Conservation (phyloP, 2,329 filamentous ascomycete genomes). For the Hypoxylon sp. region DNA sequence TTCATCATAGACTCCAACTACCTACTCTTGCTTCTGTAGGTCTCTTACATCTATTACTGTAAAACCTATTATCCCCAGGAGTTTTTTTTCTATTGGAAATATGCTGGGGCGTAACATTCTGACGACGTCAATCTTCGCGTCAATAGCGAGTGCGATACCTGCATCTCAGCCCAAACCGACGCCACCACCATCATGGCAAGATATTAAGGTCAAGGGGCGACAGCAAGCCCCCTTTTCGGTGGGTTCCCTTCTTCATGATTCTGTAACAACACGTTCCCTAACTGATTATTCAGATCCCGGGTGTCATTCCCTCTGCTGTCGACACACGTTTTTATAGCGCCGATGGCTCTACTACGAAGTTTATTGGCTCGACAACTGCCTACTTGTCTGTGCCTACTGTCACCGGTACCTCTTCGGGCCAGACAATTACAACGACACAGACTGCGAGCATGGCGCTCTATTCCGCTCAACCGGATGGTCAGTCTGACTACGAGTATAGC, state of each 20-base stretch:
- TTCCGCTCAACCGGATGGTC: background rate
- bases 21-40: background rate
- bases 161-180: background rate
- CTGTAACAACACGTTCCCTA: background rate
- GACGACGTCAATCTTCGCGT: slow-evolving; percentile 1
- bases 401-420: background rate
- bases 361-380: slow-evolving; percentile 11
- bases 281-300: slow-evolving; percentile 4
- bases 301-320: slow-evolving; percentile 17
- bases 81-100: background rate
- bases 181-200: background rate
- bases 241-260: background rate
- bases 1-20: background rate
- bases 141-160: background rate
- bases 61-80: background rate
- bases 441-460: slow-evolving; percentile 5
- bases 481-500: slow-evolving; percentile 1
- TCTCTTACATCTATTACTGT: background rate
- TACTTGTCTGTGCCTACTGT: slow-evolving; percentile 6
- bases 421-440: slow-evolving; percentile 1
- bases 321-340: slow-evolving; percentile 14
- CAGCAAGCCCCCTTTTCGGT: slow-evolving; percentile 1
- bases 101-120: background rate
- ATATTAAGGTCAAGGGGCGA: background rate
- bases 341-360: slow-evolving; percentile 18